Evolutionary conservation across 2,329 filamentous ascomycete species (phyloP).

Genomic region (Anthostomella pinea): DNA sequence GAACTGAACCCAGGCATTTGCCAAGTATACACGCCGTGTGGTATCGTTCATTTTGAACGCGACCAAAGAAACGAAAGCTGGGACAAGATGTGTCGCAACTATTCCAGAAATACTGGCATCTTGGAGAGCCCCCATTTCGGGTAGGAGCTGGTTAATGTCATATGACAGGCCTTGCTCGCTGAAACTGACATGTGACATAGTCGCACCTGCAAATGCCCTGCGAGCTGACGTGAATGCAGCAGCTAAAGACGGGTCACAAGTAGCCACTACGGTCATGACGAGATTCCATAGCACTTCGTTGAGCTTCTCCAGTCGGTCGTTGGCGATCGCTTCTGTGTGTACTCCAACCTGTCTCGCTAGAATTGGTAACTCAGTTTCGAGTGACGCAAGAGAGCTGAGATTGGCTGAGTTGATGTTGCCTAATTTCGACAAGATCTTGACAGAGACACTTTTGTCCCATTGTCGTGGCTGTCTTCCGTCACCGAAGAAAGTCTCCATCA

Average conservation of each 20-base stretch:
- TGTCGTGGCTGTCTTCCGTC: conserved; percentile 13
- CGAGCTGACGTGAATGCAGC: conserved; percentile 27
- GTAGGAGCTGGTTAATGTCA: conserved; percentile 21
- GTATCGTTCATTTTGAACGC: conserved; percentile 30
- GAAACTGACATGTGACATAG: conserved; percentile 18
- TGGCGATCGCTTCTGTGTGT: conserved; percentile 47
- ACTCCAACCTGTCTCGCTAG: conserved; percentile 54
- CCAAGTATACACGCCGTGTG: conserved; percentile 35
- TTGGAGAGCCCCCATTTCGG: conserved; percentile 22
- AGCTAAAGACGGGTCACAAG: conserved; percentile 36
- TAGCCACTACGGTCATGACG: conserved; percentile 39
- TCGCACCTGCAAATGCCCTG: conserved; percentile 13
- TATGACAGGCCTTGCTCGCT: conserved; percentile 25
- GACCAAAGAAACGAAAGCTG: conserved; percentile 44
- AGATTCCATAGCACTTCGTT: conserved; percentile 47
- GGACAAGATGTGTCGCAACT: conserved; percentile 39
- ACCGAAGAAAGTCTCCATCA: conserved; percentile 45
- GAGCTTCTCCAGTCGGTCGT: conserved; percentile 49
- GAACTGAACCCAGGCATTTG: conserved; percentile 72
- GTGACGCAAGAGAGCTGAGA: conserved; percentile 58
- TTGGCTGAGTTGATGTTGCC: conserved; percentile 49
- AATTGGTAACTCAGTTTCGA: conserved; percentile 63
- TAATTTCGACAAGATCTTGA: conserved; percentile 55
- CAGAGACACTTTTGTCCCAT: conserved; percentile 46
- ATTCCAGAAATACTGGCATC: conserved; percentile 24